A percentile compares a stretch with the other conserved stretches of the same genome.
These are phyloP conservation scores for Malassezia nana DNA, from an alignment of 1,284 basidiomycete genomes.

Conservation along the genomic window DNA sequence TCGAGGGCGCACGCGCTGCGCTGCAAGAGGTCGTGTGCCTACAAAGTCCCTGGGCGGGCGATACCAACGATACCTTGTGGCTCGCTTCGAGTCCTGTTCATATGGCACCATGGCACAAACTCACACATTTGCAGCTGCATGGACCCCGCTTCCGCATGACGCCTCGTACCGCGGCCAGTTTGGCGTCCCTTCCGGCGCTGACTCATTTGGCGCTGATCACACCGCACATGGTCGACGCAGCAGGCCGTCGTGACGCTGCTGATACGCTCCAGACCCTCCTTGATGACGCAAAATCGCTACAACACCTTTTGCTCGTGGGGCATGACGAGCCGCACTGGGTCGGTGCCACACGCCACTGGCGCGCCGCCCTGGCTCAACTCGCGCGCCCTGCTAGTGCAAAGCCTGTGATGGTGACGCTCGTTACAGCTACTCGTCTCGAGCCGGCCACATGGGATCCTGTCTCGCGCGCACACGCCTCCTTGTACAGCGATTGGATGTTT, in stretches of 20 bases:
- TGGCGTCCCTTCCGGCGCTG: slow-evolving; percentile 1
- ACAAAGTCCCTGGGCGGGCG: slow-evolving; percentile 10
- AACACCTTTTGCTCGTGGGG: not conserved
- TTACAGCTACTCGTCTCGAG: not conserved
- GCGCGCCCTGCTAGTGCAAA: not conserved
- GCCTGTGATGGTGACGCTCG: not conserved
- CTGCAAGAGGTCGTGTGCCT: slow-evolving; percentile 10
- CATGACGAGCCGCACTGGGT: slow-evolving; percentile 10
- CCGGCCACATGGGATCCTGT: not conserved
- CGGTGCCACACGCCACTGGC: slow-evolving; percentile 3
- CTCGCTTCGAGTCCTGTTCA: not conserved
- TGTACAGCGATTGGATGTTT: slow-evolving; percentile 11
- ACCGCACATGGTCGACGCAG: not conserved
- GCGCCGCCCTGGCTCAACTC: not conserved
- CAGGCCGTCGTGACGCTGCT: not conserved
- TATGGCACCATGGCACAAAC: not conserved
- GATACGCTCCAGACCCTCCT: not conserved
- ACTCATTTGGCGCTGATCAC: slow-evolving; percentile 7
- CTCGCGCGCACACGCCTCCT: not conserved
- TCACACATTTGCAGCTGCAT: slow-evolving; percentile 9
- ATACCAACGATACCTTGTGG: slow-evolving; percentile 8
- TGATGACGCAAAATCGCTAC: not conserved
- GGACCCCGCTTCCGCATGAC: slow-evolving; percentile 10
- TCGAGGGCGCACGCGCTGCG: not conserved
- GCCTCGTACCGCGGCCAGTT: not conserved